Base-by-base conservation (phyloP, 1,139 yeast genomes). In the Nakaseomyces nivariensis region DNA sequence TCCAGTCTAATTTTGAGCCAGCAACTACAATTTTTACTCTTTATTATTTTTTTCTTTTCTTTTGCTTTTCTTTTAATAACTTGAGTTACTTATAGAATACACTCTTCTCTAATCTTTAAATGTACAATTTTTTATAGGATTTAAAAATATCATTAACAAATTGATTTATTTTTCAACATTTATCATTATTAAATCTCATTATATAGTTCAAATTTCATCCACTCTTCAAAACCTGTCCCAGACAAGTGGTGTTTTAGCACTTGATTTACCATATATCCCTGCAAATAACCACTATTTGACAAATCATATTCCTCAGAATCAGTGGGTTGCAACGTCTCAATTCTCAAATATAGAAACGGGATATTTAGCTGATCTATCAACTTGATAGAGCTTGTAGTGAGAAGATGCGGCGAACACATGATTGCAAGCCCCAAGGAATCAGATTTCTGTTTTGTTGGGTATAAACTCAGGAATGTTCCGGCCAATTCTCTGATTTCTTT, bases 351-450 rank as follows among this genome's bases (percentile, higher is more conserved):
- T 3, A 81, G 67, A 51, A 84, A 62, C 1, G 92, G 89, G 45
- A 80, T 67, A 13, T 67, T 64, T n/a, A 78, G 62, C 11, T 70
- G 68, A 52, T 82, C 79, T 55, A 84, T 72, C 49, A 81, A 79
- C 5, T 69, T 67, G 37, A 76, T 67, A 0, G 84, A 89, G 52
- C 81, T 84, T 37, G 71, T 63, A 0, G 94, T 82, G 46, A 83
- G 70, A 1, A 76, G 71, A 13, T 75, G 73, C 1, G 92, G 87
- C 0, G 87, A 76, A 10, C 82, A 78, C 56, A 77, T 64, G 13
- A 76, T 61, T 1, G 74, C 64, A 25, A 56, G 63, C 54, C 61
- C 64, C 48, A 59, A 53, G 41, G 63, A 59, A 40, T 50, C 47
- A 44, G 60, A 61, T n/a, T 66, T 45, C 8, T 6, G 25, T 0